Evolutionary conservation across 2,329 filamentous ascomycete species (phyloP).

Genomic region (Cercospora brassicicola): DNA sequence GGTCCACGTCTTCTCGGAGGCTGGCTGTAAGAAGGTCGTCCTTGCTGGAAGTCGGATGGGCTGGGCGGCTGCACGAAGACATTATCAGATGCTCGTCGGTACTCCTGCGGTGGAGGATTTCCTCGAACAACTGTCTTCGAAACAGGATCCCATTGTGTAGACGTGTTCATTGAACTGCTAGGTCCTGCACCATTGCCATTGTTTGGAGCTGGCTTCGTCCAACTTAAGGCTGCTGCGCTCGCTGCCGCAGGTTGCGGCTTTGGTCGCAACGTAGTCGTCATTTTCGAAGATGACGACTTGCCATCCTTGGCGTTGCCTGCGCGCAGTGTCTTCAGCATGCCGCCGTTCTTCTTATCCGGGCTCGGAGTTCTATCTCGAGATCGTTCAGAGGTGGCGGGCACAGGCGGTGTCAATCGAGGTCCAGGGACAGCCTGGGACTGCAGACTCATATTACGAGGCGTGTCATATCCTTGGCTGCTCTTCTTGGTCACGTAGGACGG

Average conservation of each 20-base stretch:
- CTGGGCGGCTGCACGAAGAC: constrained; percentile 34
- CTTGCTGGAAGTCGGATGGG: constrained; percentile 34
- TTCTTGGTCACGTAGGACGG: constrained; percentile 51
- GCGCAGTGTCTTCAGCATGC: constrained; percentile 50
- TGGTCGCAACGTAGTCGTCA: constrained; percentile 47
- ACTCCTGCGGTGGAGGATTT: constrained; percentile 15
- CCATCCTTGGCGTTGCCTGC: constrained; percentile 34
- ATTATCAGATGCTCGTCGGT: constrained; percentile 30
- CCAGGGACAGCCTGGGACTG: constrained; percentile 20
- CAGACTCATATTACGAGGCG: constrained; percentile 32
- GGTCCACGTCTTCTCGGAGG: constrained; percentile 21
- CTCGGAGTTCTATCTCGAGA: constrained; percentile 58
- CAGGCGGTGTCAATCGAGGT: constrained; percentile 27
- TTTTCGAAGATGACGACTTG: constrained; percentile 43
- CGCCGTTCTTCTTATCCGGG: constrained; percentile 58
- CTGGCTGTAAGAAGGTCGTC: constrained; percentile 20
- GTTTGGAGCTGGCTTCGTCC: constrained; percentile 41
- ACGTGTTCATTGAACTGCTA: constrained; percentile 10
- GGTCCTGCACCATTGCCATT: constrained; percentile 7
- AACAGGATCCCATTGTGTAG: constrained; percentile 38
- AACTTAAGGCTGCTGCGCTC: constrained; percentile 64
- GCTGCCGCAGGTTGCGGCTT: constrained; percentile 57
- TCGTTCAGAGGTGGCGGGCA: constrained; percentile 11
- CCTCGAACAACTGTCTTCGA: constrained; percentile 34
- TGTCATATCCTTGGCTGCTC: constrained; percentile 44